A percentile compares a stretch with the other conserved stretches of the same genome.
phyloP scores from a whole-genome alignment of 495 filamentous ascomycete genomes.

The Annulohypoxylon bovei region DNA sequence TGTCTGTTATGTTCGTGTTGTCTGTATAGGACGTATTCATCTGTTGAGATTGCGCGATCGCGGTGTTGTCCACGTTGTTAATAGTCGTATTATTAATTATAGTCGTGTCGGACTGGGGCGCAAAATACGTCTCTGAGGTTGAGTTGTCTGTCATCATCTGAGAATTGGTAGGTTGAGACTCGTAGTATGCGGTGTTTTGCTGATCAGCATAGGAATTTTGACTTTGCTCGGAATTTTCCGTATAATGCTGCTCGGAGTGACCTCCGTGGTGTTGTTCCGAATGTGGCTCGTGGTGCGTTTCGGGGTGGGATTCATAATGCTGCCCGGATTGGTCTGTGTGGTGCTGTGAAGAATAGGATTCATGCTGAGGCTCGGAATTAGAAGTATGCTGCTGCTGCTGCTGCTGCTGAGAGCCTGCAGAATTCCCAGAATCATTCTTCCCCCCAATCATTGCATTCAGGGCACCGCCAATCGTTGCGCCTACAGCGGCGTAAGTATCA shows the following conservation, averaged over 20 bases:
- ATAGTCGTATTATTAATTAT: conserved; percentile 32
- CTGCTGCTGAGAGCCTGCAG: conserved; percentile 13
- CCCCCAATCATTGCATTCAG: conserved; percentile 6
- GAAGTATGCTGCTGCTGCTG: conserved; percentile 10
- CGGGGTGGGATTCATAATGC: conserved; percentile 14
- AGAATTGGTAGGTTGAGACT: conserved; percentile 3
- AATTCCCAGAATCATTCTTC: not conserved
- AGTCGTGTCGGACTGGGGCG: conserved; percentile 22
- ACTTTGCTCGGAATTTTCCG: not conserved
- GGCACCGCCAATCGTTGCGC: conserved; percentile 27
- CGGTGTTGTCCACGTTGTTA: conserved; percentile 28
- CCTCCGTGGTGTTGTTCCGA: conserved; percentile 4
- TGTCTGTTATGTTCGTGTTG: conserved; percentile 4
- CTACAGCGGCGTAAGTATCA: conserved; percentile 33
- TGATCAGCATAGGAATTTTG: conserved; percentile 8
- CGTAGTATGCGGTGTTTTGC: conserved; percentile 18
- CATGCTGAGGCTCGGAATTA: conserved; percentile 22
- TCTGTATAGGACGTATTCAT: not conserved
- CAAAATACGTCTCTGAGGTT: conserved; percentile 13
- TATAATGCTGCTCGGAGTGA: conserved; percentile 7
- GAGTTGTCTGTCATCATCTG: conserved; percentile 8
- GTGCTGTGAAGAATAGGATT: conserved; percentile 6
- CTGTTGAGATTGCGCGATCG: conserved; percentile 7
- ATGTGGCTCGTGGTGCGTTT: conserved; percentile 3
- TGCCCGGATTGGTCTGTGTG: conserved; percentile 15